Evolutionary conservation across 2,329 filamentous ascomycete species (phyloP).

Genomic region (Colletotrichum sp.): DNA sequence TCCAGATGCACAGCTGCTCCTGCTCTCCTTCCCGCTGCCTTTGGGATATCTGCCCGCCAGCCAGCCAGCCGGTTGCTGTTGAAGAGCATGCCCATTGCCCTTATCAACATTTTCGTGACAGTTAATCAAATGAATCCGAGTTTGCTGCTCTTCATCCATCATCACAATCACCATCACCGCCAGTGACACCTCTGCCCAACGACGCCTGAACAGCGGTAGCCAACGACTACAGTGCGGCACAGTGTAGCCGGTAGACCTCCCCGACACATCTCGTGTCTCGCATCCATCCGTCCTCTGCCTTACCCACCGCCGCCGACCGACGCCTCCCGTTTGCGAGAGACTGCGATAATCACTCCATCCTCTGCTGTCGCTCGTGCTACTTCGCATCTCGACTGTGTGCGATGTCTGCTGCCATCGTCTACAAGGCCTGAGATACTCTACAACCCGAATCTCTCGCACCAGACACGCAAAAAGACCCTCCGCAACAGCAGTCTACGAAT

Average conservation of each 20-base stretch:
- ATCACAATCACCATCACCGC: not conserved
- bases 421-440: not conserved
- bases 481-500: not conserved
- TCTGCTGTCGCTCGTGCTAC: not conserved
- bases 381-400: not conserved
- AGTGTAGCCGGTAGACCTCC: not conserved
- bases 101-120: not conserved
- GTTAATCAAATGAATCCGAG: not conserved
- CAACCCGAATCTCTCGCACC: not conserved
- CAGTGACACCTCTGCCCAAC: not conserved
- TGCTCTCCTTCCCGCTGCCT: not conserved
- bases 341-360: not conserved
- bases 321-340: constrained; percentile 1
- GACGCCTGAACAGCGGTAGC: not conserved
- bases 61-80: not conserved
- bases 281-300: constrained; percentile 17
- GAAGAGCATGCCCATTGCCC: not conserved
- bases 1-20: not conserved
- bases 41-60: not conserved
- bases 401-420: not conserved
- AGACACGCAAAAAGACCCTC: not conserved
- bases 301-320: constrained; percentile 3
- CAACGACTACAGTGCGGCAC: constrained; percentile 3
- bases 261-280: constrained; percentile 19
- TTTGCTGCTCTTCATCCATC: not conserved